Evolutionary conservation across 148 eudicot species (phyloP), one percentile per base, ranked within the genome.

Genomic region (Salicornia ramosissima): DNA sequence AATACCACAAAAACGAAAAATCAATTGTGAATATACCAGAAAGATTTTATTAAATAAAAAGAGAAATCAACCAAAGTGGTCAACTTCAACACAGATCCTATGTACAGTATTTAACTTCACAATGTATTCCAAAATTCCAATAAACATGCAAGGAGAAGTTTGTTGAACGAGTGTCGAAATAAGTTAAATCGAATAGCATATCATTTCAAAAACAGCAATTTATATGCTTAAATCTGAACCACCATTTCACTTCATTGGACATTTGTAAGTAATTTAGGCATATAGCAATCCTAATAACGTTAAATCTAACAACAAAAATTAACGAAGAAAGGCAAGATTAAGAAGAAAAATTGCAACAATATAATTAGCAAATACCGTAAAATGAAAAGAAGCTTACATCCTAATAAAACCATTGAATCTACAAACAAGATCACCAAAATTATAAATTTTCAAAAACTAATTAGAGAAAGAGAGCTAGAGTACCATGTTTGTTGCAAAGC

Each of bases 401-500:
- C 2, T 0, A 58, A 6, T 1, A 61, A 62, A 9, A 6, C 0
- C 22, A 46, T 6, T 45, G 15, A 65, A 47, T 28, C 40, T 16
- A 47, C 2, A 30, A 28, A 10, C 15, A 30, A 29, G 9, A 18
- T 1, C 2, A 28, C 10, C 1, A 2, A 52, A 51, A 2, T n/a
- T 5, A 42, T 4, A 0, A 19, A 55, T 51, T n/a, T 22, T 8
- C 40, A 36, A n/a, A 8, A 36, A 36, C 8, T 36, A 46, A 4
- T 15, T 6, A 10, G n/a, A 61, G 67, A 60, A 33, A 69, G 72
- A 56, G 18, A 36, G 60, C 51, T 49, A 50, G 28, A 22, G 26
- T 72, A 72, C 75, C 75, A 72, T 72, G 39, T 25, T 11, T 33
- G 50, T 36, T 36, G 40, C 22, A 24, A 30, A 42, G 21, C 21